Conservation (phyloP, 1,139 yeast genomes). For the Starmera stellimalicola region DNA sequence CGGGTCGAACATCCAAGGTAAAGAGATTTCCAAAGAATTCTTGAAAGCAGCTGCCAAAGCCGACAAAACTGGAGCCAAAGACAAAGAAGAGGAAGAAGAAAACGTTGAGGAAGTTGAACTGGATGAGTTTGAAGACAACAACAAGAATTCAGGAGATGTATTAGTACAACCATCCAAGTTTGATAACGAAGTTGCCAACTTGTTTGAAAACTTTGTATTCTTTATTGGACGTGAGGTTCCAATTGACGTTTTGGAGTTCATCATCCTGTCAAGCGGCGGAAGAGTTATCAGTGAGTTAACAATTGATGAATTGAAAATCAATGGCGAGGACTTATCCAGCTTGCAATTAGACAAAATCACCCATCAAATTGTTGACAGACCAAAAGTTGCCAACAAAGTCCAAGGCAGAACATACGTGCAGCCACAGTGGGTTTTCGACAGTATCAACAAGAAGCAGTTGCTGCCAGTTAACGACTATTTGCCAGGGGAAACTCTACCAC, state of each 20-base stretch:
- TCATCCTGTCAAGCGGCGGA: constrained; percentile 85
- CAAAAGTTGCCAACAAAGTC: constrained; percentile 64
- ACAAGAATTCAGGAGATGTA: constrained; percentile 63
- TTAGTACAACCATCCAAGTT: constrained; percentile 71
- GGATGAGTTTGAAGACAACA: constrained; percentile 60
- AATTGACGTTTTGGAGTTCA: constrained; percentile 80
- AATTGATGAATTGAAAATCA: constrained; percentile 52
- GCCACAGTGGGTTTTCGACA: constrained; percentile 97
- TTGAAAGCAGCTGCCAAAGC: constrained; percentile 31
- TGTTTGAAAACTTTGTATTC: constrained; percentile 71
- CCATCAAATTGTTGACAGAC: constrained; percentile 93
- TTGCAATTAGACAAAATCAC: constrained; percentile 66
- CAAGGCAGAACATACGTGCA: constrained; percentile 91
- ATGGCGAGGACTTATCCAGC: constrained; percentile 24
- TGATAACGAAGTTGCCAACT: constrained; percentile 44
- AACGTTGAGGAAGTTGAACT: constrained; percentile 40
- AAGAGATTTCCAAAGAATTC: constrained; percentile 15
- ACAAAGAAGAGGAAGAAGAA: constrained; percentile 28
- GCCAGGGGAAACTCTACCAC: constrained; percentile 93
- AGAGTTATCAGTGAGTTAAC: constrained; percentile 79
- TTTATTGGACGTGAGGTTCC: constrained; percentile 95
- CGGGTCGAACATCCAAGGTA: constrained; percentile 30
- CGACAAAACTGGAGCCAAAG: constrained; percentile 31
- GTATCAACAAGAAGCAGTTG: constrained; percentile 68
- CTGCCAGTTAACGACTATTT: constrained; percentile 74